Base-by-base conservation (phyloP, 495 filamentous ascomycete species). In the Penicillium cosmopolitanum region DNA sequence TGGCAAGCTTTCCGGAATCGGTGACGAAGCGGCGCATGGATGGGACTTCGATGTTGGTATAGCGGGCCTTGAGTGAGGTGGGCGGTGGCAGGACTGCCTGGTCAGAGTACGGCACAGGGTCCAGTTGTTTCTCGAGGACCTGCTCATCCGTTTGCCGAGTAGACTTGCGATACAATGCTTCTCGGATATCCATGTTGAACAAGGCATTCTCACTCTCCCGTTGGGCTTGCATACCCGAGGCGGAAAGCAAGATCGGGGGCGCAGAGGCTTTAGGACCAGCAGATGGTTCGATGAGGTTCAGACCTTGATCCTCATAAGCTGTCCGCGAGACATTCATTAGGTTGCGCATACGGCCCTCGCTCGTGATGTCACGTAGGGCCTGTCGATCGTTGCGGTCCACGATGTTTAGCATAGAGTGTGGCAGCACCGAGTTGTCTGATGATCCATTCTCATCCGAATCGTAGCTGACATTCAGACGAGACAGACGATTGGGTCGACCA, bases 1-100 rank as follows among this genome's bases (percentile, higher is more conserved):
- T 92, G 35, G 92, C 92, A 51, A 99, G 83, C 73, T 99, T 99
- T 63, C 95, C 95, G 13, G 92, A 96, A 69, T 98, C 95, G 5
- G 93, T 97, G 53, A 99, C 95, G 69, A 99, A 98, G 63, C 96
- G 93, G 40, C 89, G 87, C 95, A 99, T 99, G n/a, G 92, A 96
- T 0, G 95, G 95, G 33, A 97, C 93, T 61, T 88, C 85, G 65
- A 99, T 96, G 66, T 92, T 87, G 34, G 89, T 96, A 74, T 91
- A 97, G 28, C 89, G 85, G 53, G 84, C 81, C 74, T 93, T 94
- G 65, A 87, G 81, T 21, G 90, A 91, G 34, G 88, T 84, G 8
- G 95, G 93, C 15, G 78, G 72, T 34, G 95, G 93, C 4, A 97
- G 78, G 69, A 92, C 82, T 5, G 78, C 68, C 9, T 81, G 76